A percentile compares a stretch with the other conserved stretches of the same genome.
These are phyloP conservation scores for Blastomyces parvus DNA, from an alignment of 2,329 filamentous ascomycete species.

Conservation along the genomic window DNA sequence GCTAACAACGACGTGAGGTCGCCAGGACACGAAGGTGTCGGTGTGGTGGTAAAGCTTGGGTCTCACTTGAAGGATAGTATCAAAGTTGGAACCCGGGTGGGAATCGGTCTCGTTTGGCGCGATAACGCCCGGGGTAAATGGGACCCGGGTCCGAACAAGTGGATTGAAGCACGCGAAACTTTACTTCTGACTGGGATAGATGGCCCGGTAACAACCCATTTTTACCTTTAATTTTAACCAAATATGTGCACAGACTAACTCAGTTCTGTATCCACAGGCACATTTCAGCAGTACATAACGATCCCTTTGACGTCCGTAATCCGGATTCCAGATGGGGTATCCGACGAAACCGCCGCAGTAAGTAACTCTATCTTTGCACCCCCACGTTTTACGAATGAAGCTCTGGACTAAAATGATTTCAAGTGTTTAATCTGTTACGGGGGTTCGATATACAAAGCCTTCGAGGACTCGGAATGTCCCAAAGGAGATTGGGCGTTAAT, in stretches of 20 bases:
- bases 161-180: no score
- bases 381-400: neutral
- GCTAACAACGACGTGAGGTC: no score
- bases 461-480: conserved; percentile 36
- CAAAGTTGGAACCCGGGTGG: conserved; percentile 40
- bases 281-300: conserved; percentile 52
- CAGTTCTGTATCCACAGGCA: conserved; percentile 27
- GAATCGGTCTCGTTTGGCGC: no score
- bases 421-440: conserved; percentile 47
- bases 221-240: neutral
- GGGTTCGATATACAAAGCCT: conserved; percentile 49
- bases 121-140: no score
- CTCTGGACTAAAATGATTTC: conserved; percentile 23
- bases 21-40: conserved; percentile 47
- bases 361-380: neutral
- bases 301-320: conserved; percentile 47
- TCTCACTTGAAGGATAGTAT: conserved; percentile 44
- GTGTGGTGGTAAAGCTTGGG: conserved; percentile 49
- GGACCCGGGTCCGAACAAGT: no score
- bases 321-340: conserved; percentile 47
- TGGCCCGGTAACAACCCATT: conserved; percentile 14
- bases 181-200: conserved; percentile 40
- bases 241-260: neutral
- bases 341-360: conserved; percentile 45
- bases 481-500: no score